A percentile compares a stretch with the other conserved stretches of the same genome.
phyloP scores from a whole-genome alignment of 176 grass and related monocot genomes.

The Dendrocalamus sinicus region DNA sequence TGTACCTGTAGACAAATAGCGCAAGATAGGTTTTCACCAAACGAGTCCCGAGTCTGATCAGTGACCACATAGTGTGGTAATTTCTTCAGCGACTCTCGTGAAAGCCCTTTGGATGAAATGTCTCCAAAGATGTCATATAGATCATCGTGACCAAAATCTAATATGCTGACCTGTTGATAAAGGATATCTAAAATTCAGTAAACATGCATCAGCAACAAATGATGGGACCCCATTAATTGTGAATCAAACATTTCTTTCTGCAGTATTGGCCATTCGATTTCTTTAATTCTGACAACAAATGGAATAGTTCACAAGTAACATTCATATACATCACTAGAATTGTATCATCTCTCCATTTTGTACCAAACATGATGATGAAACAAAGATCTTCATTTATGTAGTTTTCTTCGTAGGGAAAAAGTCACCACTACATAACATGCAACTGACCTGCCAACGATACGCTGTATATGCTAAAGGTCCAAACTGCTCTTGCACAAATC shows the following conservation, averaged over 20 bases:
- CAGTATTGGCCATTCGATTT: slow-evolving; percentile 25
- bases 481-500: slow-evolving; percentile 67
- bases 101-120: slow-evolving; percentile 60
- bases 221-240: not conserved
- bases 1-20: slow-evolving; percentile 85
- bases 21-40: slow-evolving; percentile 64
- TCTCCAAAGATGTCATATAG: slow-evolving; percentile 81
- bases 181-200: slow-evolving; percentile 25
- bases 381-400: slow-evolving; percentile 5
- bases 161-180: slow-evolving; percentile 49
- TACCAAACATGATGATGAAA: not conserved
- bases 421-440: slow-evolving; percentile 9
- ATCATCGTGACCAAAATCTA: slow-evolving; percentile 65
- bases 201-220: not conserved
- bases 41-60: slow-evolving; percentile 48
- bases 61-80: slow-evolving; percentile 62
- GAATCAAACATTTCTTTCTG: not conserved
- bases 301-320: slow-evolving; percentile 2
- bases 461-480: slow-evolving; percentile 49
- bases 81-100: slow-evolving; percentile 68
- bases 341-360: not conserved
- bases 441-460: slow-evolving; percentile 70
- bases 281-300: not conserved
- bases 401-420: not conserved
- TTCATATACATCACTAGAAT: not conserved